Evolutionary conservation across 306 rosid species (phyloP).

Genomic region (Bauhinia variegata): DNA sequence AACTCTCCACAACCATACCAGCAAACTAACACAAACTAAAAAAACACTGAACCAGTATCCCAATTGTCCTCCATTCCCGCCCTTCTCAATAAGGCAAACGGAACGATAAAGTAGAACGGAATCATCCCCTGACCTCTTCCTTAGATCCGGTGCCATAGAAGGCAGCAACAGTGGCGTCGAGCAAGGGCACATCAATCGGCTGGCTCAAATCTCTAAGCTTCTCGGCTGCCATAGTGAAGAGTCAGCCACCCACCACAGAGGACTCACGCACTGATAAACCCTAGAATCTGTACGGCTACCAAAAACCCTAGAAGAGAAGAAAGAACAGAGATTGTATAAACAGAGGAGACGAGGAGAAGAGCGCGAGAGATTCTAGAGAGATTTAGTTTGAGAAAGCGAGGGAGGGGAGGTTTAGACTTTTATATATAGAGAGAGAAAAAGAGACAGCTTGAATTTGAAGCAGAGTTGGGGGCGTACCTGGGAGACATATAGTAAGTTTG

Average conservation of each 20-base stretch:
- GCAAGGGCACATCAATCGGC: conserved; percentile 83
- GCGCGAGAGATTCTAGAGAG: not conserved
- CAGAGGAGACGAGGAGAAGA: not conserved
- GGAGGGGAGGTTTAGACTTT: conserved; percentile 15
- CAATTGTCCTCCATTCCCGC: not conserved
- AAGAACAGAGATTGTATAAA: no score
- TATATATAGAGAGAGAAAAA: conserved; percentile 28
- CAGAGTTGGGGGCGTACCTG: conserved; percentile 40
- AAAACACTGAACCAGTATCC: not conserved
- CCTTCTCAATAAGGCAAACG: not conserved
- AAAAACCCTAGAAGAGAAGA: conserved; percentile 41
- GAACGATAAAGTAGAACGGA: not conserved
- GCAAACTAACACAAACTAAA: not conserved
- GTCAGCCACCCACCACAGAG: not conserved
- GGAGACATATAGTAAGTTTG: not conserved
- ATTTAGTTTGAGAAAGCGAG: conserved; percentile 37
- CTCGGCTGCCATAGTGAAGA: conserved; percentile 84
- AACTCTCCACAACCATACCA: not conserved
- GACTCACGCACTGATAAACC: conserved; percentile 46
- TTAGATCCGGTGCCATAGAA: conserved; percentile 99
- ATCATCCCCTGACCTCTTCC: conserved; percentile 65
- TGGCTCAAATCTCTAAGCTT: conserved; percentile 91
- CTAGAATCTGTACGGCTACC: conserved; percentile 39
- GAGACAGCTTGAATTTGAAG: conserved; percentile 94
- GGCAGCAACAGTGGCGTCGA: conserved; percentile 97